Evolutionary conservation across 2,329 filamentous ascomycete species (phyloP).

Genomic region (Hymenoscyphus scutula): DNA sequence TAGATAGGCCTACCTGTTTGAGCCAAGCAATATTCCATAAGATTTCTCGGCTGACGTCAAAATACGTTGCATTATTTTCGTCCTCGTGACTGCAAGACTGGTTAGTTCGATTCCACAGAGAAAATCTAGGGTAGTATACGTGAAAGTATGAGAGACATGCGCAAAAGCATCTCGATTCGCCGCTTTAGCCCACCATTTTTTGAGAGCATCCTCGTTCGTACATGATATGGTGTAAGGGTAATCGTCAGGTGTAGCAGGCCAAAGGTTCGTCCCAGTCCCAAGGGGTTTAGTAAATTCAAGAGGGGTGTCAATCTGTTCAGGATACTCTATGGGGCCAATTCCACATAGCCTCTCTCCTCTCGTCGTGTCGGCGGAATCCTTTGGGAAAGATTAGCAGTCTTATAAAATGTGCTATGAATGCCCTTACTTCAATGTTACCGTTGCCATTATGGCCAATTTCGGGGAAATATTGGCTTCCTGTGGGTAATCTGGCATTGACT

Average conservation of each 20-base stretch:
- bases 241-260: conserved; percentile 39
- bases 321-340: conserved; percentile 44
- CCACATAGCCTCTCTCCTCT: conserved; percentile 22
- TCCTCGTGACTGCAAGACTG: conserved; percentile 29
- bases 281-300: conserved; percentile 47
- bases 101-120: conserved; percentile 46
- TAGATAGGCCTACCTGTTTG: conserved; percentile 49
- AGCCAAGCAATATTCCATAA: conserved; percentile 60
- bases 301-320: conserved; percentile 44
- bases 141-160: conserved; percentile 62
- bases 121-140: conserved; percentile 24
- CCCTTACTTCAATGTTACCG: conserved; percentile 44
- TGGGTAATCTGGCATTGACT: conserved; percentile 47
- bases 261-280: conserved; percentile 49
- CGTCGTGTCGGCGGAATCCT: conserved; percentile 28
- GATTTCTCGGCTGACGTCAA: conserved; percentile 56
- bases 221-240: conserved; percentile 40
- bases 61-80: conserved; percentile 41
- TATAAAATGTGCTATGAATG: neutral
- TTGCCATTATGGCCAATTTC: conserved; percentile 58
- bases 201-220: conserved; percentile 48
- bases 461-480: conserved; percentile 51
- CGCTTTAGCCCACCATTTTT: conserved; percentile 52
- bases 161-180: conserved; percentile 53
- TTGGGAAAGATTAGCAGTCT: neutral